Percentiles rank a stretch among this genome's conserved stretches.
Conservation (phyloP, 768 basidiomycete genomes). For the Termitomyces sp. region DNA sequence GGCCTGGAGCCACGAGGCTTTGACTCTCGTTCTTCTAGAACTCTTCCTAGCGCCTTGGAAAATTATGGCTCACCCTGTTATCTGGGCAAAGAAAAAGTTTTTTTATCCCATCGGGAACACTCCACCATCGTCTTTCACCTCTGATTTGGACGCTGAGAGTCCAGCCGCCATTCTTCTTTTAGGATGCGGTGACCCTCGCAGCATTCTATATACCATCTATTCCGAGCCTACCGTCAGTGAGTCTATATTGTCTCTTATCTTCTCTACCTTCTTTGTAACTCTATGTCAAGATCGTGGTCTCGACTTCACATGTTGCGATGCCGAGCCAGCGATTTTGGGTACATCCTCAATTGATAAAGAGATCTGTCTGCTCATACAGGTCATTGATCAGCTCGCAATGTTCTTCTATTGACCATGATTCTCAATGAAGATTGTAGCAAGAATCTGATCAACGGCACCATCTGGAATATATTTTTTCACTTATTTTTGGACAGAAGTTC, state of each 20-base stretch:
- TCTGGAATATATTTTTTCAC: slow-evolving; percentile 47
- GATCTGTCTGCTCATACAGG: neutral
- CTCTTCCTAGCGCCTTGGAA: neutral
- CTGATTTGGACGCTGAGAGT: slow-evolving; percentile 40
- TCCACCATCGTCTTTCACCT: slow-evolving; percentile 41
- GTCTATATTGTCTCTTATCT: neutral
- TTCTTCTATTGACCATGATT: slow-evolving; percentile 38
- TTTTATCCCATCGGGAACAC: slow-evolving; percentile 63
- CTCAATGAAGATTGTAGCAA: slow-evolving; percentile 21
- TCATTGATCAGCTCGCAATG: slow-evolving; percentile 35
- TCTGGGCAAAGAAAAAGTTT: slow-evolving; percentile 37
- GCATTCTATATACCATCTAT: slow-evolving; percentile 43
- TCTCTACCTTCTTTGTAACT: neutral
- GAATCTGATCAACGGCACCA: slow-evolving; percentile 3
- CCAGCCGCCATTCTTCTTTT: slow-evolving; percentile 45
- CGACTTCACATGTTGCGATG: slow-evolving; percentile 48
- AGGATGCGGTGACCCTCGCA: slow-evolving; percentile 53
- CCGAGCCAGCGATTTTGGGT: slow-evolving; percentile 43
- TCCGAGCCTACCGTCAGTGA: slow-evolving; percentile 21
- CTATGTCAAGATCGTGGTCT: slow-evolving; percentile 20
- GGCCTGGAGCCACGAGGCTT: neutral
- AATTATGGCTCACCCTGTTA: slow-evolving; percentile 38
- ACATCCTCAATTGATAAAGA: neutral
- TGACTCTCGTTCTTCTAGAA: neutral
- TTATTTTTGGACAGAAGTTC: slow-evolving; percentile 35